phyloP scores from a whole-genome alignment of 75 land plant species.

The Cunninghamia lanceolata region DNA sequence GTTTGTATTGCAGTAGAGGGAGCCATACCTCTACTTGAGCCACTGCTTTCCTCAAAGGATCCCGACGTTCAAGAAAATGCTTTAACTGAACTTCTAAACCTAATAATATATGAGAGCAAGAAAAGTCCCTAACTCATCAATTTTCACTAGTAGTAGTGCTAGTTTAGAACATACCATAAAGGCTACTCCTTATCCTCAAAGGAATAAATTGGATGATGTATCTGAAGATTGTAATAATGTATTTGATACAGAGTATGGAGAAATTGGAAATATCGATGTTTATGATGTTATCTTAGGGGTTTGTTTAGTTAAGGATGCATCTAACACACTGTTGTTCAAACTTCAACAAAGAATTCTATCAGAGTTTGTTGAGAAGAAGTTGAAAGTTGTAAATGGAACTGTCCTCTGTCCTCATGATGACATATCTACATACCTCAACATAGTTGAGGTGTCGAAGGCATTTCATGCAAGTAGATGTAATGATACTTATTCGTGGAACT shows the following conservation, averaged over 20 bases:
- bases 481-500: background rate
- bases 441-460: background rate
- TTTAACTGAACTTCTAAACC: too few relatives aligned
- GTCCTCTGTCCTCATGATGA: constrained; percentile 15
- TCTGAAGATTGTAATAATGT: background rate
- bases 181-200: too few relatives aligned
- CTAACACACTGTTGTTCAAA: background rate
- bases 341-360: background rate
- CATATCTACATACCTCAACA: background rate
- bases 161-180: too few relatives aligned
- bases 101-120: too few relatives aligned
- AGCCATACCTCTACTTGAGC: too few relatives aligned
- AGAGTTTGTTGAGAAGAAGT: background rate
- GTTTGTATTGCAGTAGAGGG: too few relatives aligned
- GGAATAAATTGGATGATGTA: too few relatives aligned
- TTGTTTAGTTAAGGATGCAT: background rate
- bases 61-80: too few relatives aligned
- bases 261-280: background rate
- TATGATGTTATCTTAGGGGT: constrained; percentile 17
- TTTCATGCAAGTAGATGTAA: background rate
- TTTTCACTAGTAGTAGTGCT: too few relatives aligned
- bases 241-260: background rate
- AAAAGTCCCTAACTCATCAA: too few relatives aligned
- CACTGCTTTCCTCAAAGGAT: too few relatives aligned
- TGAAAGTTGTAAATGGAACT: background rate